phyloP scores from a whole-genome alignment of 345 rosid genomes.

The Hevea brasiliensis region DNA sequence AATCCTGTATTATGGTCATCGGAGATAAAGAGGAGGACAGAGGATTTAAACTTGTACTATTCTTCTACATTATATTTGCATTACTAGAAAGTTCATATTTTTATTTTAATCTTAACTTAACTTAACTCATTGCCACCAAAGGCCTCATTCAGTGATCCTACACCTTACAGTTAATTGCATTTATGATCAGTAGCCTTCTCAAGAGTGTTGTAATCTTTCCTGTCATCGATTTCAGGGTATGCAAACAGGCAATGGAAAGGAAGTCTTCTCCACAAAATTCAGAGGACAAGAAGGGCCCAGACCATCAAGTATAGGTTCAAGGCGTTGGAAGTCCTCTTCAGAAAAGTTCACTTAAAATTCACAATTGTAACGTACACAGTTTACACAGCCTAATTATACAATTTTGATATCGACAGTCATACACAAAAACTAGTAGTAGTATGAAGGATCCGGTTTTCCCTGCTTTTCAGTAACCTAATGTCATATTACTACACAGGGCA shows the following conservation, averaged over 20 bases:
- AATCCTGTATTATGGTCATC: conserved; percentile 55
- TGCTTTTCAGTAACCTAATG: not conserved
- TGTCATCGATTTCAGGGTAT: conserved; percentile 38
- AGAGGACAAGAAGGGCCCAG: conserved; percentile 11
- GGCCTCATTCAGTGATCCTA: not conserved
- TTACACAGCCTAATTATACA: not conserved
- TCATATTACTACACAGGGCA: no score
- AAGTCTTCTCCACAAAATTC: conserved; percentile 19
- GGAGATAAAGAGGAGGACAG: conserved; percentile 59
- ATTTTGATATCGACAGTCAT: no score
- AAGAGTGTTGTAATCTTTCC: not conserved
- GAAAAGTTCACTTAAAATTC: not conserved
- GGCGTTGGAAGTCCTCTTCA: not conserved
- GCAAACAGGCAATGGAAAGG: conserved; percentile 29
- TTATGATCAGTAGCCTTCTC: not conserved
- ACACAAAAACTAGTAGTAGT: not conserved
- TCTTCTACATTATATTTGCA: conserved; percentile 7
- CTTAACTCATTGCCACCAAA: not conserved
- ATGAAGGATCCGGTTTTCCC: not conserved
- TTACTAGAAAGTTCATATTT: conserved; percentile 1
- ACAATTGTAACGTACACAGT: conserved; percentile 4
- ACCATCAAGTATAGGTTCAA: conserved; percentile 6
- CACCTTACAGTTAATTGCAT: not conserved
- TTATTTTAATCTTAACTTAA: no score
- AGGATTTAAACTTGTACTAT: conserved; percentile 47